Evolutionary conservation across 129 eudicot genomes (phyloP).

Genomic region (Erigeron canadensis): DNA sequence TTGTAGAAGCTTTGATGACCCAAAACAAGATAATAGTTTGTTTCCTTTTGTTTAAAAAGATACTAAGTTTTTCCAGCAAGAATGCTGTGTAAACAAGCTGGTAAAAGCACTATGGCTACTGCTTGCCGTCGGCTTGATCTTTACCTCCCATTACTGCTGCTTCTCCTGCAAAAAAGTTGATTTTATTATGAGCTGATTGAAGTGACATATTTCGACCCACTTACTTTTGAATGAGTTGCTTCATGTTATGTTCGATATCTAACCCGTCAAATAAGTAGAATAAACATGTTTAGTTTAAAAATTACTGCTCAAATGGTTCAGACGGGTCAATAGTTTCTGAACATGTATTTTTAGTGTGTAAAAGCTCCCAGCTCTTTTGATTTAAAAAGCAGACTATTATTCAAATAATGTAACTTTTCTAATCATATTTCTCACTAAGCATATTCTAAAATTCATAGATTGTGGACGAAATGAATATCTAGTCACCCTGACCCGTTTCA

Average conservation of each 20-base stretch:
- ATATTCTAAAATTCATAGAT: no score
- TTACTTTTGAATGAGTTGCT: no score
- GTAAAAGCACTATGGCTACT: slow-evolving; percentile 15
- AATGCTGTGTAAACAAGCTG: slow-evolving; percentile 21
- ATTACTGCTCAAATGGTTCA: neutral
- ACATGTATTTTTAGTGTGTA: no score
- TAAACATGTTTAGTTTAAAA: neutral
- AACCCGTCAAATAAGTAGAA: neutral
- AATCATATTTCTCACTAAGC: no score
- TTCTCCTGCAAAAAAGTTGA: slow-evolving; percentile 20
- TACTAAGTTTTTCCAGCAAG: slow-evolving; percentile 14
- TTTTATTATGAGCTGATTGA: neutral
- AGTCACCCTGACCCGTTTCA: no score
- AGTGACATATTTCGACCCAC: no score
- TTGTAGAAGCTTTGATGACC: slow-evolving; percentile 12
- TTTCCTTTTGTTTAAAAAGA: slow-evolving; percentile 11
- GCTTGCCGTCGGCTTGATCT: neutral
- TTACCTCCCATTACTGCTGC: slow-evolving; percentile 21
- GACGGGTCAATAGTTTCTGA: no score
- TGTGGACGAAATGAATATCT: no score
- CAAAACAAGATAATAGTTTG: neutral
- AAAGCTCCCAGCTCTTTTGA: no score
- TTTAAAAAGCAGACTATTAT: no score
- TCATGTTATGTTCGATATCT: no score
- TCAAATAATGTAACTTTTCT: no score